Percentiles rank a stretch among this genome's conserved stretches.
These are phyloP conservation scores for Cyclostephanos tholiformis DNA, from an alignment of 108 stramenopile genomes.

Conservation along the genomic window DNA sequence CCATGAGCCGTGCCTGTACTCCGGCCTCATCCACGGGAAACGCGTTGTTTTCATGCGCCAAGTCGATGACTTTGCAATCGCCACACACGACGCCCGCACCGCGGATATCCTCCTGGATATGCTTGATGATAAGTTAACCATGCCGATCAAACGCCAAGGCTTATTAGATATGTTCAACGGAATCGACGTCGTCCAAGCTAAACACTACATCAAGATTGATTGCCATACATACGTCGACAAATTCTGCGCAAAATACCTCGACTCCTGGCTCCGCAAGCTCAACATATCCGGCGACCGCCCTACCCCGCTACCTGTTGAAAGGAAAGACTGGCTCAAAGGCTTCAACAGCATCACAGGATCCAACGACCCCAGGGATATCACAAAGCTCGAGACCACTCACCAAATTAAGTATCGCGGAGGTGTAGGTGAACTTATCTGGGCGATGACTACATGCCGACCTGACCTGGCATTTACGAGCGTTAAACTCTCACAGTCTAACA, in stretches of 20 bases:
- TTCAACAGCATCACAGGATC: neutral
- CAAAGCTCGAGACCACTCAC: neutral
- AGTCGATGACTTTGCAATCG: conserved; percentile 31
- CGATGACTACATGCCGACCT: neutral
- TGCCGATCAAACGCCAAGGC: conserved; percentile 12
- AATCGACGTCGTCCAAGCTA: neutral
- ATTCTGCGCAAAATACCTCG: neutral
- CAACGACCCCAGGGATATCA: too few relatives aligned
- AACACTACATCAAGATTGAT: neutral
- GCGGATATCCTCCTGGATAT: neutral
- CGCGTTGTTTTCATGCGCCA: too few relatives aligned
- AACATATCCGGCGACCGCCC: neutral
- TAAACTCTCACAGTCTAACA: too few relatives aligned
- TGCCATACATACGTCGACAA: neutral
- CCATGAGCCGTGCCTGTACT: conserved; percentile 23
- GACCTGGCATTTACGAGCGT: too few relatives aligned
- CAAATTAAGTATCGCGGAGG: neutral
- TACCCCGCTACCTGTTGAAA: neutral
- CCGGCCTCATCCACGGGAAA: neutral
- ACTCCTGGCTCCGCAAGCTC: neutral
- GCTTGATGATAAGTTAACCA: neutral
- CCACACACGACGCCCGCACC: neutral
- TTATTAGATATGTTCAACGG: conserved; percentile 7
- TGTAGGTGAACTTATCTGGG: neutral
- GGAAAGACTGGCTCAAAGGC: neutral